phyloP scores from a whole-genome alignment of 208 protist species.

The Wallacemonas sp. region DNA sequence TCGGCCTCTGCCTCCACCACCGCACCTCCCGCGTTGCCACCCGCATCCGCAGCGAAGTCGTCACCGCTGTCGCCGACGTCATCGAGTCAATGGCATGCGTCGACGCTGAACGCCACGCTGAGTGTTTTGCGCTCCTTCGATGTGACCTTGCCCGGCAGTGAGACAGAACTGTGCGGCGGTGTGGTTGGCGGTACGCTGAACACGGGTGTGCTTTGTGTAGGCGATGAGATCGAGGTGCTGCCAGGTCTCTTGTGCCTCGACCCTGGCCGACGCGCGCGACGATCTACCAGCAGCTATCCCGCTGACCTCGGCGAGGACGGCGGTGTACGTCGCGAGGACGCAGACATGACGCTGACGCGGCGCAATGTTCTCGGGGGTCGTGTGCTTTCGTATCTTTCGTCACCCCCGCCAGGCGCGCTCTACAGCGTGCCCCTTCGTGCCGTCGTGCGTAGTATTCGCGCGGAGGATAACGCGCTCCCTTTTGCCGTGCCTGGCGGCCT shows the following conservation, averaged over 20 bases:
- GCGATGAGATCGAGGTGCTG: constrained; percentile 98
- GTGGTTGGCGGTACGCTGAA: constrained; percentile 99
- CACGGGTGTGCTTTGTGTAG: constrained; percentile 95
- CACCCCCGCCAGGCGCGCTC: constrained; percentile 8
- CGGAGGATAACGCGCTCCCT: constrained; percentile 98
- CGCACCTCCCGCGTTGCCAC: not conserved
- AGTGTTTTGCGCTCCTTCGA: constrained; percentile 99
- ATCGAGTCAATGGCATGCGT: not conserved
- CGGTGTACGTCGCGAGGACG: constrained; percentile 82
- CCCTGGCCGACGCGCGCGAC: not conserved
- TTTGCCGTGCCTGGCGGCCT: constrained; percentile 99
- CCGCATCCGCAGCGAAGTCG: not conserved
- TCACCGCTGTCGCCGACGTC: not conserved
- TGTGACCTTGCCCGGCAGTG: constrained; percentile 99
- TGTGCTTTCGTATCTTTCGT: constrained; percentile 10
- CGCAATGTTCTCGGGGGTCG: constrained; percentile 8
- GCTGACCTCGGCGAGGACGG: constrained; percentile 75
- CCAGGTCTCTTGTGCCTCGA: constrained; percentile 91
- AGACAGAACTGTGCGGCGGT: constrained; percentile 96
- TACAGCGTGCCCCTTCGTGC: constrained; percentile 89
- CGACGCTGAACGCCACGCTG: constrained; percentile 36
- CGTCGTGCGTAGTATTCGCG: constrained; percentile 92
- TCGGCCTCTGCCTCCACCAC: not conserved
- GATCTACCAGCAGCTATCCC: constrained; percentile 45
- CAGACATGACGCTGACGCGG: not conserved